Evolutionary conservation across 2,329 filamentous ascomycete genomes (phyloP).

Genomic region (Cordyceps militaris): DNA sequence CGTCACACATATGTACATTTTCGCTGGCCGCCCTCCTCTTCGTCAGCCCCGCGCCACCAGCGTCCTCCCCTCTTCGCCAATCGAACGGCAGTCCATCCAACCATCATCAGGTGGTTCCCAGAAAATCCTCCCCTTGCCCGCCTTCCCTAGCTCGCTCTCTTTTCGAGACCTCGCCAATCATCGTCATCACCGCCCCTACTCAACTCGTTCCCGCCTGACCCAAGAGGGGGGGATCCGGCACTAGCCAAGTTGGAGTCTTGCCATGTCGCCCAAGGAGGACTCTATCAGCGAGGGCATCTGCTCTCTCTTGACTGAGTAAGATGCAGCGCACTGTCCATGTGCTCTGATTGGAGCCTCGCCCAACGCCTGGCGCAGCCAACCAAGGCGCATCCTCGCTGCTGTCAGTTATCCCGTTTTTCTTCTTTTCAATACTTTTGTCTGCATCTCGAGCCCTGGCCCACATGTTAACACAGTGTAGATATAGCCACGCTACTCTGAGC

Average conservation of each 20-base stretch:
- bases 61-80: neutral
- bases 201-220: constrained; percentile 3
- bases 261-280: neutral
- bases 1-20: neutral
- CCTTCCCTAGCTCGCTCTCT: neutral
- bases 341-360: neutral
- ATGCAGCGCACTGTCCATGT: neutral
- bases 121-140: neutral
- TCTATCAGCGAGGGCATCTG: neutral
- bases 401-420: neutral
- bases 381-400: neutral
- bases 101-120: neutral
- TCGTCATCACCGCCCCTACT: neutral
- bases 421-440: neutral
- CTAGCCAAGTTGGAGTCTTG: neutral
- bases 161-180: neutral
- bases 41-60: neutral
- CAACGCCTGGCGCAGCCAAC: neutral
- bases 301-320: neutral
- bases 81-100: neutral
- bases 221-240: neutral
- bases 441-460: no score
- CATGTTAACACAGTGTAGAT: neutral
- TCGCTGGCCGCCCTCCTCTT: neutral
- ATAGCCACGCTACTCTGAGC: neutral